A percentile compares a stretch with the other conserved stretches of the same genome.
Evolutionary conservation across 2,329 filamentous ascomycete genomes (phyloP).

Genomic region (Helotiales sp.): DNA sequence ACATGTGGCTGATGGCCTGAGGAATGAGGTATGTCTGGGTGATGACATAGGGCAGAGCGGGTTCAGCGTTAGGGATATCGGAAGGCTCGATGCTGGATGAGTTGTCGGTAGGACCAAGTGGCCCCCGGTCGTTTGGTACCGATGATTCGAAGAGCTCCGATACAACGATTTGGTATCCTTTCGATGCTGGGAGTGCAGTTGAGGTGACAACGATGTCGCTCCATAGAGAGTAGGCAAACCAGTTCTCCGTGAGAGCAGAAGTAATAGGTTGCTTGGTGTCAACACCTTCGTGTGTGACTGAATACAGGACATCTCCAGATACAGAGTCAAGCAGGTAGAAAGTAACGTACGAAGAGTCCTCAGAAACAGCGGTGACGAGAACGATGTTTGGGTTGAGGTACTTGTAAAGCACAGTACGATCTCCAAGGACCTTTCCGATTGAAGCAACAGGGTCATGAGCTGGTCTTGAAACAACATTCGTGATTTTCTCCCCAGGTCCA

Average conservation of each 20-base stretch:
- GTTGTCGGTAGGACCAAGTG: constrained; percentile 67
- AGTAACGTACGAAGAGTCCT: constrained; percentile 58
- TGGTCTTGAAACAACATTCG: constrained; percentile 66
- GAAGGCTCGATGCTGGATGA: constrained; percentile 76
- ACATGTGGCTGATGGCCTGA: constrained; percentile 74
- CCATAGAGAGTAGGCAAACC: constrained; percentile 85
- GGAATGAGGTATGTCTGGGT: constrained; percentile 81
- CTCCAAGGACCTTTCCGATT: constrained; percentile 89
- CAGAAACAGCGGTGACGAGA: constrained; percentile 69
- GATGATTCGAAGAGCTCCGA: constrained; percentile 90
- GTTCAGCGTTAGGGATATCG: constrained; percentile 50
- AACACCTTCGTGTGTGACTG: constrained; percentile 69
- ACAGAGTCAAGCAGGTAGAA: constrained; percentile 84
- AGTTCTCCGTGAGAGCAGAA: constrained; percentile 87
- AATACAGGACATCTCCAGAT: constrained; percentile 77
- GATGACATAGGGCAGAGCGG: constrained; percentile 70
- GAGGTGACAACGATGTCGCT: constrained; percentile 59
- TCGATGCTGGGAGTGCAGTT: constrained; percentile 58
- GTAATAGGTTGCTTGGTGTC: constrained; percentile 73
- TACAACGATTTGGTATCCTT: constrained; percentile 83
- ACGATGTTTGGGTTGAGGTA: constrained; percentile 88
- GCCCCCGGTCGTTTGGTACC: constrained; percentile 79
- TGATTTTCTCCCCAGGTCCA: constrained; percentile 64
- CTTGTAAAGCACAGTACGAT: constrained; percentile 95
- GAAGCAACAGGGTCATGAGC: constrained; percentile 86